Evolutionary conservation across 140 eudicot genomes (phyloP).

Genomic region (Eryngium alpinum): DNA sequence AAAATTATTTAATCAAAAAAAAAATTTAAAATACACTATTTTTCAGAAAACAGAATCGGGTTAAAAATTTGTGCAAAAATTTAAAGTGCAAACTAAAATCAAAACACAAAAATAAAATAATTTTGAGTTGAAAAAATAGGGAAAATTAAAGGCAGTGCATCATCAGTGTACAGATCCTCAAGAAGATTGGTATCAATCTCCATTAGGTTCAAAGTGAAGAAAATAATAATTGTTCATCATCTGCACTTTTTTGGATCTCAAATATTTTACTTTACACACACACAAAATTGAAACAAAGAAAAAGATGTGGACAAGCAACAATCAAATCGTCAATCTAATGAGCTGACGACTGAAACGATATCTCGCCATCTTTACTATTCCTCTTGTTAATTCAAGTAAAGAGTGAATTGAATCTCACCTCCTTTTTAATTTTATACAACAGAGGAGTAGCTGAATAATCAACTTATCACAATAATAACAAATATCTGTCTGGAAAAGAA

Average conservation of each 20-base stretch:
- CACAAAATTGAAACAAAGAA: not conserved
- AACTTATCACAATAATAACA: too few species aligned
- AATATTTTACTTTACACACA: not conserved
- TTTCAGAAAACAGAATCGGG: too few species aligned
- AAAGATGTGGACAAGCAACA: slow-evolving; percentile 75
- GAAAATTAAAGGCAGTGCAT: not conserved
- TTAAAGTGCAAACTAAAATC: too few species aligned
- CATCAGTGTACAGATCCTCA: not conserved
- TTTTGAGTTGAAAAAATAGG: too few species aligned
- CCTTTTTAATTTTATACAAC: not conserved
- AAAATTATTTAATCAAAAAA: too few species aligned
- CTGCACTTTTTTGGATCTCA: not conserved
- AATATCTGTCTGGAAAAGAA: too few species aligned
- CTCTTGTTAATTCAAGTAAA: slow-evolving; percentile 26
- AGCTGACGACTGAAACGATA: slow-evolving; percentile 83
- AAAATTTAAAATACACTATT: too few species aligned
- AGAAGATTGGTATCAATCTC: not conserved
- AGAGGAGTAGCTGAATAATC: not conserved
- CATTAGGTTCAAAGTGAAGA: slow-evolving; percentile 18
- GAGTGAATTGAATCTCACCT: slow-evolving; percentile 16
- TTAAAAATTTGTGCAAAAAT: too few species aligned
- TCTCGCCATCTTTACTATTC: slow-evolving; percentile 66
- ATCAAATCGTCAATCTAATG: slow-evolving; percentile 53
- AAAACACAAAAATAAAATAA: too few species aligned
- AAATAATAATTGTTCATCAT: not conserved